A percentile compares a stretch with the other conserved stretches of the same genome.
Conservation (phyloP, 129 eudicot genomes). For the Flaveria brownii region DNA sequence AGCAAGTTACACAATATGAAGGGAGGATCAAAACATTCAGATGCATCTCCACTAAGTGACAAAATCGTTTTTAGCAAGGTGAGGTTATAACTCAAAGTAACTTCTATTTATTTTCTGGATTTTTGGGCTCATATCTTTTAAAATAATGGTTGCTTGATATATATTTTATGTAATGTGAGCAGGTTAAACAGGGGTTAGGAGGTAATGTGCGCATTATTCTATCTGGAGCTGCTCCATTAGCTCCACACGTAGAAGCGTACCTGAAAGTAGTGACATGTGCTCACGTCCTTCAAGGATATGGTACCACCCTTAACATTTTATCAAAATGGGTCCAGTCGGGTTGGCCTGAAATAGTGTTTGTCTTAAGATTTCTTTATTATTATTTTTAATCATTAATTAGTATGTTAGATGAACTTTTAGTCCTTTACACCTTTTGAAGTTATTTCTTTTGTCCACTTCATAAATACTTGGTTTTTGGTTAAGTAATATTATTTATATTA, state of each 20-base stretch:
- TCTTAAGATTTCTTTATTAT: neutral
- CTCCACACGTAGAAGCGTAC: slow-evolving; percentile 72
- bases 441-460: neutral
- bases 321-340: neutral
- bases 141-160: neutral
- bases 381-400: neutral
- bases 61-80: slow-evolving; percentile 90
- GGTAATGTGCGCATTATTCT: slow-evolving; percentile 70
- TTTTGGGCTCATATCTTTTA: neutral
- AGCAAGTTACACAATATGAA: slow-evolving; percentile 74
- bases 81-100: neutral
- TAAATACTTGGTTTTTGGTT: neutral
- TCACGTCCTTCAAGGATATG: slow-evolving; percentile 83
- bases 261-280: slow-evolving; percentile 69
- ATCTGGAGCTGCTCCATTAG: slow-evolving; percentile 88
- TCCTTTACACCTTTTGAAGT: neutral
- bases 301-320: slow-evolving; percentile 29
- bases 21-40: slow-evolving; percentile 67
- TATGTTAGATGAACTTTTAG: neutral
- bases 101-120: neutral
- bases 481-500: slow-evolving; percentile 7
- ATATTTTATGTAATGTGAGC: neutral
- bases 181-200: slow-evolving; percentile 76
- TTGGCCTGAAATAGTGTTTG: neutral
- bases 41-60: slow-evolving; percentile 86